Conservation (phyloP, 768 basidiomycete genomes). For the Termitomyces sp. region DNA sequence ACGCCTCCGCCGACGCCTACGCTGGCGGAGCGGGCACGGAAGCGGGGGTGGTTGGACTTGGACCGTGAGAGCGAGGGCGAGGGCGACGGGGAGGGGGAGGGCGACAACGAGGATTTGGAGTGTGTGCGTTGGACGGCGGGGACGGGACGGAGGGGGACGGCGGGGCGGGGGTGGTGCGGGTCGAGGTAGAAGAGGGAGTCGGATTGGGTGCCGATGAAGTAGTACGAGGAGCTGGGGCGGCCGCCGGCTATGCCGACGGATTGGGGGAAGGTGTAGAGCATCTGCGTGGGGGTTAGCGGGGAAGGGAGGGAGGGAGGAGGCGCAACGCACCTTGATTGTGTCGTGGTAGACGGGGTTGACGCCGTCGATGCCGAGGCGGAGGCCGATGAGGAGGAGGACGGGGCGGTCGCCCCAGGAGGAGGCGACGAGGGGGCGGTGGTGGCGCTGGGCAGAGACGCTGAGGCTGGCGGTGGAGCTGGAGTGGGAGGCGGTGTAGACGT, state of each 20-base stretch:
- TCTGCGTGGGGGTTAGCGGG: conserved; percentile 36
- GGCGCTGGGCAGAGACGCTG: conserved; percentile 22
- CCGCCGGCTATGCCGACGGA: conserved; percentile 96
- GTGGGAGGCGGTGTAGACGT: conserved; percentile 81
- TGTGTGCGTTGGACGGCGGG: conserved; percentile 21
- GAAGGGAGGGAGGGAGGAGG: too few species aligned
- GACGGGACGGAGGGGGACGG: conserved; percentile 59
- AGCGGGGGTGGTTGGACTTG: conserved; percentile 1
- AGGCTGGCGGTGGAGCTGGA: conserved; percentile 19
- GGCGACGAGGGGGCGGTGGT: conserved; percentile 4
- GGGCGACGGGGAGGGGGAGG: too few species aligned
- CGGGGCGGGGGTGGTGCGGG: conserved; percentile 73
- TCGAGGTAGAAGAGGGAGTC: conserved; percentile 83
- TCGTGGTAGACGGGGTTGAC: conserved; percentile 96
- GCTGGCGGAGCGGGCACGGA: conserved; percentile 20
- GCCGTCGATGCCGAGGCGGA: conserved; percentile 85
- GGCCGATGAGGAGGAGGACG: conserved; percentile 82
- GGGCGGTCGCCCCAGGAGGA: conserved; percentile 72
- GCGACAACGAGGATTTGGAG: conserved; percentile 39
- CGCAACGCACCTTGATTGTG: conserved; percentile 56
- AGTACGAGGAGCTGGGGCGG: conserved; percentile 94
- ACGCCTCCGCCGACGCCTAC: conserved; percentile 6
- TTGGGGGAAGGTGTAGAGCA: conserved; percentile 89
- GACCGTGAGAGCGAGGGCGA: too few species aligned
- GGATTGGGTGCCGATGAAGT: conserved; percentile 91